Conservation (phyloP, 371 early-diverging fungal species). For the Mucor mucedo region DNA sequence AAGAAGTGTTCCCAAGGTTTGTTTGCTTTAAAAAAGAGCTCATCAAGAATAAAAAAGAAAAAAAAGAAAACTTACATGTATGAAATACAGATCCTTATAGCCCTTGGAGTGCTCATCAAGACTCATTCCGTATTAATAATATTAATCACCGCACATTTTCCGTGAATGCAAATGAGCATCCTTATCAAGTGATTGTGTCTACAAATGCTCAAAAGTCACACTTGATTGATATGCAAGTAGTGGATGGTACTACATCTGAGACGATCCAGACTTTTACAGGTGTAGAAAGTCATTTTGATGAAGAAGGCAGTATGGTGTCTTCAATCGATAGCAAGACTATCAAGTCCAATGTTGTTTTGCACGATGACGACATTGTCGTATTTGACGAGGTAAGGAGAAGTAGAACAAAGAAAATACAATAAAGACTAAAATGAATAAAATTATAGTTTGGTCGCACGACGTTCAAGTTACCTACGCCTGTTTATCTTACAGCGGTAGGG, state of each 20-base stretch:
- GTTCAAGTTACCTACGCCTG: slow-evolving; percentile 67
- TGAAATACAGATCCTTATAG: slow-evolving; percentile 37
- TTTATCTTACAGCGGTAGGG: slow-evolving; percentile 52
- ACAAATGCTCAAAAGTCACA: slow-evolving; percentile 20
- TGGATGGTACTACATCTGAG: slow-evolving; percentile 26
- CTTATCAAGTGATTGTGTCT: slow-evolving; percentile 39
- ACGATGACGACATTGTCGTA: slow-evolving; percentile 66
- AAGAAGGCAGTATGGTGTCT: slow-evolving; percentile 57
- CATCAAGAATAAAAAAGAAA: too few species aligned
- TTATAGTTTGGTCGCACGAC: slow-evolving; percentile 58
- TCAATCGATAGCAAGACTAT: slow-evolving; percentile 63
- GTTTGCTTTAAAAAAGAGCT: too few species aligned
- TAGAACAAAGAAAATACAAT: neutral
- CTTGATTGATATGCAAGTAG: slow-evolving; percentile 38
- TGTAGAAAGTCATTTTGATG: slow-evolving; percentile 37
- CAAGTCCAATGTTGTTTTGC: slow-evolving; percentile 64
- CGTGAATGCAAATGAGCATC: slow-evolving; percentile 30
- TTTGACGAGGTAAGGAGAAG: slow-evolving; percentile 60
- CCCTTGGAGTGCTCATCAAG: slow-evolving; percentile 64
- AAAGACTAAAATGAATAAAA: neutral
- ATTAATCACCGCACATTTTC: slow-evolving; percentile 46
- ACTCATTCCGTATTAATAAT: slow-evolving; percentile 64
- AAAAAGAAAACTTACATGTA: neutral
- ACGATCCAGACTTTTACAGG: slow-evolving; percentile 33
- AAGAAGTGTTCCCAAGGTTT: slow-evolving; percentile 36